Percentiles rank a stretch among this genome's conserved stretches.
Conservation (phyloP, 306 rosid genomes). For the Prosopis cineraria region DNA sequence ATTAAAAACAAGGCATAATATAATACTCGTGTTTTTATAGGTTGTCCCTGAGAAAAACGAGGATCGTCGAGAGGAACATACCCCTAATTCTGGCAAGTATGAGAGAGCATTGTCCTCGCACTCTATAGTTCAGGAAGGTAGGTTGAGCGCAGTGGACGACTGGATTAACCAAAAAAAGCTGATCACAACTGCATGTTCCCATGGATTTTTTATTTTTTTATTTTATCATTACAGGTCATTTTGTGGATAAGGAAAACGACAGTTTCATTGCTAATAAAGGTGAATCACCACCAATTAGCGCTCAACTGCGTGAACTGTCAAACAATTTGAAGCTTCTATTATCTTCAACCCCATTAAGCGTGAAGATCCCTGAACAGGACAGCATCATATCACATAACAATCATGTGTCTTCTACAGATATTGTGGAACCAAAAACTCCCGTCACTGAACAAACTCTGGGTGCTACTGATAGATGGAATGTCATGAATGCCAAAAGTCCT, state of each 20-base stretch:
- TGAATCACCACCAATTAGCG: slow-evolving; percentile 76
- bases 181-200: background rate
- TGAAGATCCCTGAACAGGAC: slow-evolving; percentile 36
- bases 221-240: slow-evolving; percentile 44
- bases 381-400: slow-evolving; percentile 31
- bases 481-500: slow-evolving; percentile 55
- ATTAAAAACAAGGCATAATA: background rate
- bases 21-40: slow-evolving; percentile 35
- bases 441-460: slow-evolving; percentile 32
- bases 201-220: background rate
- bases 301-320: slow-evolving; percentile 63
- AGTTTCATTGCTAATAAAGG: slow-evolving; percentile 29
- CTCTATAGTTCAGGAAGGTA: slow-evolving; percentile 50
- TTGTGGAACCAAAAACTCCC: slow-evolving; percentile 71
- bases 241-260: slow-evolving; percentile 50
- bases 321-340: slow-evolving; percentile 48
- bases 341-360: slow-evolving; percentile 48
- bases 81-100: slow-evolving; percentile 26
- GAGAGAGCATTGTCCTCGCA: slow-evolving; percentile 22
- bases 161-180: slow-evolving; percentile 10
- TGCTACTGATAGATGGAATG: slow-evolving; percentile 40
- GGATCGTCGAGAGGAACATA: slow-evolving; percentile 37
- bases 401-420: slow-evolving; percentile 41
- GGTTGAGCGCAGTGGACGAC: slow-evolving; percentile 16
- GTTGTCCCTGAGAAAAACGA: slow-evolving; percentile 34